phyloP scores from a whole-genome alignment of 176 grass and related monocot genomes.

The Cymbopogon citratus region DNA sequence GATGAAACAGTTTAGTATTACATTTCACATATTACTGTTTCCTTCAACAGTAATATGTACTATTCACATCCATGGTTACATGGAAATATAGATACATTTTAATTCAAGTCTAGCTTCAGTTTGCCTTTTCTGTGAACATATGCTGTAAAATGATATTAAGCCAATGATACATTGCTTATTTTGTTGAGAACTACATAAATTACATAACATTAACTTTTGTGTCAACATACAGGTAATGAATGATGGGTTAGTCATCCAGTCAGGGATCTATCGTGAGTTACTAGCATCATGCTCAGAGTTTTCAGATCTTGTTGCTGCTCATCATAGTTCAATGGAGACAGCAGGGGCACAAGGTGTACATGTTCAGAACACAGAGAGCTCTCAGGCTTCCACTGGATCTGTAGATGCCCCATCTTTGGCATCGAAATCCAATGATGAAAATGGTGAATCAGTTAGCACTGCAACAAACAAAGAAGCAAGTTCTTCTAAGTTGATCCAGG shows the following conservation, averaged over 20 bases:
- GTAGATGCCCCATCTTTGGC: neutral
- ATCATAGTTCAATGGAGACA: slow-evolving; percentile 88
- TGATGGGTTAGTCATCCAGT: slow-evolving; percentile 60
- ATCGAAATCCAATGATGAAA: slow-evolving; percentile 10
- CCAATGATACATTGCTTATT: neutral
- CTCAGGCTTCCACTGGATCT: slow-evolving; percentile 3
- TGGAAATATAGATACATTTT: neutral
- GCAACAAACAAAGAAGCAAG: slow-evolving; percentile 36
- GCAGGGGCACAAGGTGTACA: slow-evolving; percentile 32
- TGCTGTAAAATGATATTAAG: neutral
- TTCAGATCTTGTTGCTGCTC: slow-evolving; percentile 68
- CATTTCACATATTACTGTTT: too few relatives aligned
- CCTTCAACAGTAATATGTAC: neutral
- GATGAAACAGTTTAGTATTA: neutral
- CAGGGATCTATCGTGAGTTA: slow-evolving; percentile 62
- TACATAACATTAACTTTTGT: neutral
- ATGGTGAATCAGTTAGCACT: neutral
- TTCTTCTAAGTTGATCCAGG: slow-evolving; percentile 67
- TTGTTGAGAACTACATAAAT: neutral
- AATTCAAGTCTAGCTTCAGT: neutral
- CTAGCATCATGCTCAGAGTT: slow-evolving; percentile 56
- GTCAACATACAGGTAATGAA: slow-evolving; percentile 63
- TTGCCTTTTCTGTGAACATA: neutral
- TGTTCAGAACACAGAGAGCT: slow-evolving; percentile 24
- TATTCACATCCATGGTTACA: neutral